Evolutionary conservation across 148 eudicot genomes (phyloP).

Genomic region (Camellia japonica): DNA sequence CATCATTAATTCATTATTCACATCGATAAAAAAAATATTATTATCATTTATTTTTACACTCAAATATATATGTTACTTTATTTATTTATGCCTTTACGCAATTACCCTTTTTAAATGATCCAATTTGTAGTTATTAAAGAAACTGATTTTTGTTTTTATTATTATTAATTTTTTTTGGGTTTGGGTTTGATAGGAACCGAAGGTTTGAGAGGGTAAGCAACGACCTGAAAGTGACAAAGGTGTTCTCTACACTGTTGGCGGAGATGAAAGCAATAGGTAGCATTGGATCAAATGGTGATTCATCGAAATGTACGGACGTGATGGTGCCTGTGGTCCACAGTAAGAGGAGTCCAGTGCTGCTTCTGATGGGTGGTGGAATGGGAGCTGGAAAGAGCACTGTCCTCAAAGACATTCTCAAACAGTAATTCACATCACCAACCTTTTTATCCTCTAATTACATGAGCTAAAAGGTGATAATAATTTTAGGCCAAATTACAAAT

Average conservation of each 20-base stretch:
- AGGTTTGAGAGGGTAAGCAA: slow-evolving; percentile 73
- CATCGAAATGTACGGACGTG: slow-evolving; percentile 55
- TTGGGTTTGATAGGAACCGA: slow-evolving; percentile 42
- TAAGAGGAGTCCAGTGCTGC: slow-evolving; percentile 78
- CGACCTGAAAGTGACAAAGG: slow-evolving; percentile 61
- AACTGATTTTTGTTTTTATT: no score
- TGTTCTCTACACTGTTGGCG: slow-evolving; percentile 68
- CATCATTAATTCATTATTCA: no score
- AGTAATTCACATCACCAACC: slow-evolving; percentile 30
- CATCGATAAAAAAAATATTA: no score
- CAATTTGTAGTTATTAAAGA: no score
- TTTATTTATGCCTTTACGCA: no score
- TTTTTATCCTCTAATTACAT: neutral
- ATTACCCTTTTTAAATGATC: no score
- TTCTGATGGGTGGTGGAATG: slow-evolving; percentile 98
- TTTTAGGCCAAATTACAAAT: no score
- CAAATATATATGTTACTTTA: no score
- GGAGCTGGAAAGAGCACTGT: slow-evolving; percentile 98
- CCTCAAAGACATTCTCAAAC: slow-evolving; percentile 77
- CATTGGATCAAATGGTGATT: slow-evolving; percentile 18
- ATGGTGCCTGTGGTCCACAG: slow-evolving; percentile 78
- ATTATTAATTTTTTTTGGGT: neutral
- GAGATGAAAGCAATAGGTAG: slow-evolving; percentile 79
- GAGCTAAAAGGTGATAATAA: neutral
- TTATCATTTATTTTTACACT: no score